Conservation (phyloP, 495 filamentous ascomycete species). For the Aspergillus heteromorphus region DNA sequence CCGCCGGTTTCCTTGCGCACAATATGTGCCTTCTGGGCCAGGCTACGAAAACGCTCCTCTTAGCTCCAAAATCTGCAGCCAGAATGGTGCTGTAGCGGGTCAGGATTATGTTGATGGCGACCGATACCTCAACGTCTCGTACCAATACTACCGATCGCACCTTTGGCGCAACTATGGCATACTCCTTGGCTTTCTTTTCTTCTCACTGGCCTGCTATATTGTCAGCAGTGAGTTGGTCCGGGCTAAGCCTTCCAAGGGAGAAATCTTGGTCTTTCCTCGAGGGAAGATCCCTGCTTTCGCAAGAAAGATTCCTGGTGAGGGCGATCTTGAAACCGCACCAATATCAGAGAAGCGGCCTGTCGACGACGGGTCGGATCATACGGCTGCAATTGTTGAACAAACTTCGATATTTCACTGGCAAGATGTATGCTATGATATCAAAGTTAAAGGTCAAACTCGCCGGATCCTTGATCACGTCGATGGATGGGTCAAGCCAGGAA, state of each 20-base stretch:
- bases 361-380: slow-evolving; percentile 8
- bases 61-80: slow-evolving; percentile 49
- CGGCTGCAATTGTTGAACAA: slow-evolving; percentile 42
- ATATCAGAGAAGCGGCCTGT: slow-evolving; percentile 31
- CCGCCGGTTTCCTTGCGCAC: slow-evolving; percentile 57
- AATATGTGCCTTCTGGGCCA: slow-evolving; percentile 52
- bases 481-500: slow-evolving; percentile 90
- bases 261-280: slow-evolving; percentile 80
- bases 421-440: slow-evolving; percentile 81
- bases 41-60: slow-evolving; percentile 46
- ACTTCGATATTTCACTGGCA: slow-evolving; percentile 82
- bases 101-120: slow-evolving; percentile 55
- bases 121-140: slow-evolving; percentile 57
- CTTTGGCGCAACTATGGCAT: slow-evolving; percentile 83
- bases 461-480: slow-evolving; percentile 77
- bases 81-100: slow-evolving; percentile 59
- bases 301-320: slow-evolving; percentile 36
- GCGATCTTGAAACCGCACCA: slow-evolving; percentile 25
- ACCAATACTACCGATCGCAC: slow-evolving; percentile 54
- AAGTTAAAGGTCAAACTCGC: slow-evolving; percentile 71
- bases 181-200: slow-evolving; percentile 65
- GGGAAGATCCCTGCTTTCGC: slow-evolving; percentile 62
- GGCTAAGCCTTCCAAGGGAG: slow-evolving; percentile 76
- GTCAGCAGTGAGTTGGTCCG: slow-evolving; percentile 68
- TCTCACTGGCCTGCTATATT: slow-evolving; percentile 63